Base-by-base conservation (phyloP, 306 rosid genomes). In the Quillaja saponaria region DNA sequence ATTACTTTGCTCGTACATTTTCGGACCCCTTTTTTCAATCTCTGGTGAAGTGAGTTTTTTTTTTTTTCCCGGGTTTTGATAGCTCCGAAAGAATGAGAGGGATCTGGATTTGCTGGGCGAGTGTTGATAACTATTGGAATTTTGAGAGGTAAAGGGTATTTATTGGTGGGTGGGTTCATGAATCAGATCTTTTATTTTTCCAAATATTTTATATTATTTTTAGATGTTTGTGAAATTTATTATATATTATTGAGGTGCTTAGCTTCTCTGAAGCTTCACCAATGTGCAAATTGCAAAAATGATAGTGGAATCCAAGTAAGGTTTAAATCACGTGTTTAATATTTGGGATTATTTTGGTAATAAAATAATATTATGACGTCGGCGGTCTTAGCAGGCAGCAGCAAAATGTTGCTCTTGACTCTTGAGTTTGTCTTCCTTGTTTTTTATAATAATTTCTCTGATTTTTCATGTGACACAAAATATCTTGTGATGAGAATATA, bases 131-230 rank as follows among this genome's bases (percentile, higher is more conserved):
- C 7, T 5, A 37, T 37, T 37, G 40, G 77, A 63, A 76, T 11
- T 53, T 46, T 39, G 44, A 8, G 64, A 55, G 37, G 59, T 7
- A 33, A 17, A 4, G 58, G 74, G 61, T 19, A 64, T 80, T 72
- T 75, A 84, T 88, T 81, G 82, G 62, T 6, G 34, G 25, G 14
- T 0, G 49, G 95, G 84, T 85, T 66, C 90, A 88, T 84, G 91
- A 20, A 88, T 68, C 13, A 64, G 69, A 51, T 14, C 7, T 15
- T 35, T 51, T 57, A 14, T 7, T 0, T 45, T 13, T 34, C 14
- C 5, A 35, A 49, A 20, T 14, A 8, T 39, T 8, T 2, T 2
- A 25, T 25, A 39, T 39, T 8, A 39, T 39, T 39, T 39, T 25
- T 25, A 25, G 3, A 38, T 49, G 38, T 8, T 25, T 34, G 48